Evolutionary conservation across 306 rosid genomes (phyloP), one percentile per base, ranked within the genome.

Genomic region (Vicia faba): DNA sequence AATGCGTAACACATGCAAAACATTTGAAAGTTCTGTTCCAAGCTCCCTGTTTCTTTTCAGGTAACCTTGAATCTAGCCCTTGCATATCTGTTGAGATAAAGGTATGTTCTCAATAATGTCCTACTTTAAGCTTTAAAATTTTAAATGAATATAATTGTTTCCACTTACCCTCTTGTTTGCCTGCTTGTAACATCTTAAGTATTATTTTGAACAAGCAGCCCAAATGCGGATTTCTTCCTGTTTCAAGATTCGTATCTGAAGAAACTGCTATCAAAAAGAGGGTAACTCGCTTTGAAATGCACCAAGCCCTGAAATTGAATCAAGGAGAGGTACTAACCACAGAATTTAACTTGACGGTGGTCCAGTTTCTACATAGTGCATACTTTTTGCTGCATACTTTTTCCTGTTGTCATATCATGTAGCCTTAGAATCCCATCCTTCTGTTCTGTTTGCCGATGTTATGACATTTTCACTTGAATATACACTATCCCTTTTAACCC

Each of bases 171-270:
- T 44, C 13, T 54, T 48, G 57, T 19, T 68, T 28, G 39, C 56
- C 44, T 61, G 63, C 54, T 63, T 4, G n/a, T 44, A 44, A 64
- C 75, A 41, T 68, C 66, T 20, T 49, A 63, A 53, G 12, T 59
- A 3, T 74, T 64, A n/a, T 71, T 75, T 36, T 23, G 18, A 39
- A 70, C 80, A 77, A 64, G 60, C 70, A 95, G 97, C 95, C 99
- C 61, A 95, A 90, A 78, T 90, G 99, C 25, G 99, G 99, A 77
- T 90, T 90, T 72, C 85, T 91, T 66, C 96, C 99, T n/a, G 55
- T 68, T 69, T 86, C 99, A 74, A 86, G 79, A 69, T 88, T 83
- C 73, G 85, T 95, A 76, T 78, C 81, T 12, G 92, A 95, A 76
- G 82, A 23, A 75, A 88, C 88, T 73, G 79, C 84, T 31, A 55